Base-by-base conservation (phyloP, 352 stramenopile genomes). In the Phytophthora syringae region DNA sequence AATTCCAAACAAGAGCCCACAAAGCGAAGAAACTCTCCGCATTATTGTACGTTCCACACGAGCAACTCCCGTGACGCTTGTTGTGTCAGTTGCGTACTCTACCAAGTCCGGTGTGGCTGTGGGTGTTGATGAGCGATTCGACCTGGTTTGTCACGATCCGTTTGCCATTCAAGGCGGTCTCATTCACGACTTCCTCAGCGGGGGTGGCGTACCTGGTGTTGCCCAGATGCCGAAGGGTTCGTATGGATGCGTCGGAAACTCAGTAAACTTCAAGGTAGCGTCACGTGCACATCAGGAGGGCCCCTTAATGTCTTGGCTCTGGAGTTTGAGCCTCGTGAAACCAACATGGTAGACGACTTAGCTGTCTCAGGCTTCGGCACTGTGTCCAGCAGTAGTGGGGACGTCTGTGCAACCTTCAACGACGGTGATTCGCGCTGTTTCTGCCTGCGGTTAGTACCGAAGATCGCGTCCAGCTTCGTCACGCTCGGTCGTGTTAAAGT, bases 51-150 rank as follows among this genome's bases (percentile, higher is more conserved):
- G 84, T 1, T 92, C 79, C 3, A 69, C 64, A 22, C 76, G 67
- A 47, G 74, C 82, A 10, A 72, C 65, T 28, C 65, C 61, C 0
- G 54, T 90, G 25, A 72, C 71, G 20, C 44, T 94, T 1, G 43
- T 62, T 7, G 74, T 90, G 5, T 77, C 81, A 21, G 64, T 94
- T 7, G 67, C 80, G 25, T 94, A 94, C 50, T 71, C 76, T 5
- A 94, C 83, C 21, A 92, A 89, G 47, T 72, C 62, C 36, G 84
- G 86, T 0, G 86, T 92, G 7, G 61, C 78, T 39, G 82, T 92
- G 16, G 78, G 72, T 24, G 64, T 92, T 20, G 82, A 92, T 32
- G 82, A 92, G 60, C 70, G 80, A 3, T 92, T 88, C 48, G 77
- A 91, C 22, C 48, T 94, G 5, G 32, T 72, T 5, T 94, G 86